Evolutionary conservation across 768 basidiomycete genomes (phyloP).

Genomic region (Mycena filopes): DNA sequence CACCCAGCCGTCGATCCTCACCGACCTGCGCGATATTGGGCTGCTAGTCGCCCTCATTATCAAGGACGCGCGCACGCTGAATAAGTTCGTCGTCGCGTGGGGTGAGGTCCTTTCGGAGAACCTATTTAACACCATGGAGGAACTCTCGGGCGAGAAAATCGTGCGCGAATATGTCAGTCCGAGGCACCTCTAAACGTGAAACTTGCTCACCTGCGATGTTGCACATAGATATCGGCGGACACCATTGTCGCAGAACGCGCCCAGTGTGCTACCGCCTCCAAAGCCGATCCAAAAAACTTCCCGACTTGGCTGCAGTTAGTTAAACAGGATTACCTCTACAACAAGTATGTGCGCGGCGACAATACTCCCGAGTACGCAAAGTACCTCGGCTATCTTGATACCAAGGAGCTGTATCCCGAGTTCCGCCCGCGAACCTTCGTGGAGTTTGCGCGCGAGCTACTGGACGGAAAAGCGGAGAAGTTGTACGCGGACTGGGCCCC

Average conservation of each 20-base stretch:
- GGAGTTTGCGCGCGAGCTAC: constrained; percentile 11
- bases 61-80: constrained; percentile 44
- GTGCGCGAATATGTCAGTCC: constrained; percentile 16
- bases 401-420: constrained; percentile 44
- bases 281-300: not conserved
- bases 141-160: constrained; percentile 38
- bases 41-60: constrained; percentile 43
- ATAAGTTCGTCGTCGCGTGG: constrained; percentile 40
- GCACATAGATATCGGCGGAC: constrained; percentile 11
- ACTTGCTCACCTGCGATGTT: not conserved
- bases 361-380: constrained; percentile 39
- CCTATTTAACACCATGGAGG: constrained; percentile 35
- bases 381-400: constrained; percentile 41
- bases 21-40: constrained; percentile 40
- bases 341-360: constrained; percentile 41
- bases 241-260: constrained; percentile 5
- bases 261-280: not conserved
- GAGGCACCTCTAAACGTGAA: too few relatives aligned
- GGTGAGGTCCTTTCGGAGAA: constrained; percentile 40
- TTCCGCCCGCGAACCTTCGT: constrained; percentile 18
- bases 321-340: constrained; percentile 33
- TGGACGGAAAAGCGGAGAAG: constrained; percentile 14
- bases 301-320: too few relatives aligned
- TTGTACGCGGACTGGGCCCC: not conserved
- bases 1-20: constrained; percentile 34